phyloP scores from a whole-genome alignment of 257 asterid genomes.

The Scutellaria barbata region DNA sequence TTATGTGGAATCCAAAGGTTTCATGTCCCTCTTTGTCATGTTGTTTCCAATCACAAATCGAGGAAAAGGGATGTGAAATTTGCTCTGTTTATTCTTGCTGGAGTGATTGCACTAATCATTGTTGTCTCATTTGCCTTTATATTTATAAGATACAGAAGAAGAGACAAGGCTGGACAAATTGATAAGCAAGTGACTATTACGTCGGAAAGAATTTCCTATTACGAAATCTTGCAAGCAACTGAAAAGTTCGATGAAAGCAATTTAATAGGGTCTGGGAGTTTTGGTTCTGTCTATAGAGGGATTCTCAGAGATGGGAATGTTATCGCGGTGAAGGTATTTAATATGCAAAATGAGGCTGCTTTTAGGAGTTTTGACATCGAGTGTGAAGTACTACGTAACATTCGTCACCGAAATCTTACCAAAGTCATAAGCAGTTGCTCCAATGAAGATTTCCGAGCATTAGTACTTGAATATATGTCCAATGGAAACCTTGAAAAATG shows the following conservation, averaged over 20 bases:
- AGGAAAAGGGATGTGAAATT: background rate
- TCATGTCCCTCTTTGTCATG: too few species aligned
- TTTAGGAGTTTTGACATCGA: slow-evolving; percentile 35
- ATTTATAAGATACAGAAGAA: background rate
- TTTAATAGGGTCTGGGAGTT: slow-evolving; percentile 39
- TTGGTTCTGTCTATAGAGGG: slow-evolving; percentile 32
- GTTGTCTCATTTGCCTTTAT: background rate
- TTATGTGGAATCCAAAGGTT: slow-evolving; percentile 33
- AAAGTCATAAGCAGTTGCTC: slow-evolving; percentile 44
- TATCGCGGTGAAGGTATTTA: slow-evolving; percentile 38
- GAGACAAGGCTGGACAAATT: background rate
- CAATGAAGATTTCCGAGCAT: slow-evolving; percentile 43
- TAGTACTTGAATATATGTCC: slow-evolving; percentile 46
- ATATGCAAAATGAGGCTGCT: slow-evolving; percentile 25
- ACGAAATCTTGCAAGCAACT: slow-evolving; percentile 41
- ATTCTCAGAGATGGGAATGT: slow-evolving; percentile 15
- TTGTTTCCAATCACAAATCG: background rate
- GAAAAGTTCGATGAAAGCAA: slow-evolving; percentile 30
- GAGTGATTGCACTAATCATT: background rate
- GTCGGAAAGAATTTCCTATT: slow-evolving; percentile 34
- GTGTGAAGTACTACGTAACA: slow-evolving; percentile 30
- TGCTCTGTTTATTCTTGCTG: slow-evolving; percentile 23
- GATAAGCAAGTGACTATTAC: background rate
- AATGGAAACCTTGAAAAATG: slow-evolving; percentile 45
- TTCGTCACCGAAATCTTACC: slow-evolving; percentile 44